Evolutionary conservation across 1,139 yeast genomes (phyloP).

Genomic region (Suhomyces coccinellae): DNA sequence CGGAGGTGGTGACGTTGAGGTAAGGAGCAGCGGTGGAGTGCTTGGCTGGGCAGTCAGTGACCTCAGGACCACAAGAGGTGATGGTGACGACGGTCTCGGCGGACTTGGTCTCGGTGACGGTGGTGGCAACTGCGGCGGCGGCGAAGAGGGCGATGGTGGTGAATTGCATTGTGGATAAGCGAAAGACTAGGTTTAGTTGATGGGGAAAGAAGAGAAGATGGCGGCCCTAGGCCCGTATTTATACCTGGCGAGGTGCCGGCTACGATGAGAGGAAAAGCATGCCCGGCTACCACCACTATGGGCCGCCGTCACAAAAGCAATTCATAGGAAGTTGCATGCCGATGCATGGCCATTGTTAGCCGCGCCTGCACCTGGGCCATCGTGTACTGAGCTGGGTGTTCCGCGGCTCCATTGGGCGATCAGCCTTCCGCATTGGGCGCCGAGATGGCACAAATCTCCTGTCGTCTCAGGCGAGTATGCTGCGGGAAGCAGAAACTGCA

Average conservation of each 20-base stretch:
- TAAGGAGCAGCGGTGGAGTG: constrained; percentile 21
- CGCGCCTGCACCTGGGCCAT: background rate
- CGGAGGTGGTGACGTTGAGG: constrained; percentile 19
- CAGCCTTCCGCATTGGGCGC: background rate
- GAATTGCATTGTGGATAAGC: constrained; percentile 29
- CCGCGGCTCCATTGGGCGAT: background rate
- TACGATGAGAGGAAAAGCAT: no score
- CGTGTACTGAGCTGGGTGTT: background rate
- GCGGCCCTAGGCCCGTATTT: constrained; percentile 5
- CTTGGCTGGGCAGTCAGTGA: constrained; percentile 29
- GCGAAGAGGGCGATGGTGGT: constrained; percentile 26
- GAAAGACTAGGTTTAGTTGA: constrained; percentile 23
- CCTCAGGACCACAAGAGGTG: constrained; percentile 27
- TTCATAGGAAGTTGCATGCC: background rate
- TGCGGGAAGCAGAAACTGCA: background rate
- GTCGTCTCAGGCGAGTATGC: background rate
- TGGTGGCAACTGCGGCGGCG: constrained; percentile 25
- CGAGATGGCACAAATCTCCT: background rate
- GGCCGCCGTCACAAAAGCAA: background rate
- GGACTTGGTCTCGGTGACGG: constrained; percentile 22
- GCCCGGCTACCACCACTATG: background rate
- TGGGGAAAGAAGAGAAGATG: constrained; percentile 12
- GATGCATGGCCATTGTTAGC: background rate
- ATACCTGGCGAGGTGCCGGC: background rate
- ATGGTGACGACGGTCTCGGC: constrained; percentile 27